A percentile compares a stretch with the other conserved stretches of the same genome.
phyloP scores from a whole-genome alignment of 768 basidiomycete species.

The Russula emetica region DNA sequence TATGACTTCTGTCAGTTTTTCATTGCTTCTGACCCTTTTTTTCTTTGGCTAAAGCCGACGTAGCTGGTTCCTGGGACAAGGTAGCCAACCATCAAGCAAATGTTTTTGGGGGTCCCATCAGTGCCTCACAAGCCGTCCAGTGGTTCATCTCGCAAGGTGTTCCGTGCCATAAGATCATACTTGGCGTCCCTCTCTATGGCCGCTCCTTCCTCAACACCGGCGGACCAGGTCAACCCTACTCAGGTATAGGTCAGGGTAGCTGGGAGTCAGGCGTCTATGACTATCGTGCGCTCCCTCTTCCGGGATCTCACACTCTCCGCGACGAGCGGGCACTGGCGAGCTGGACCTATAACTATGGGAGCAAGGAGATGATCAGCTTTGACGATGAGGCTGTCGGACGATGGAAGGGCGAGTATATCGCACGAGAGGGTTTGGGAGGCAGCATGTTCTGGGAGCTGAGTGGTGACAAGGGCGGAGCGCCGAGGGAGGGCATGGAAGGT shows the following conservation, averaged over 20 bases:
- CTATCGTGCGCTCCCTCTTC: conserved; percentile 82
- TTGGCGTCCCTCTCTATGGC: conserved; percentile 93
- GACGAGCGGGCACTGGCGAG: conserved; percentile 71
- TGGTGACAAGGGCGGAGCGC: conserved; percentile 67
- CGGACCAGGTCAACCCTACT: conserved; percentile 76
- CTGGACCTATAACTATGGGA: conserved; percentile 75
- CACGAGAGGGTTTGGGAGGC: conserved; percentile 71
- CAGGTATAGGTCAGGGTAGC: conserved; percentile 77
- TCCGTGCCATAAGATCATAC: conserved; percentile 69
- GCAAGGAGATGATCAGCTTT: conserved; percentile 77
- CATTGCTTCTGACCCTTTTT: conserved; percentile 1
- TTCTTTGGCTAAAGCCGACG: conserved; percentile 15
- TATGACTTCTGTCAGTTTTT: conserved; percentile 67
- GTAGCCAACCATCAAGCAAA: conserved; percentile 83
- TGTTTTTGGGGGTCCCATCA: conserved; percentile 63
- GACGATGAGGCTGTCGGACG: conserved; percentile 65
- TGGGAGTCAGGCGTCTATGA: conserved; percentile 95
- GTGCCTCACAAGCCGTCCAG: conserved; percentile 56
- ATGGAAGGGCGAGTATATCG: conserved; percentile 80
- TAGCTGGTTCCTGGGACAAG: conserved; percentile 74
- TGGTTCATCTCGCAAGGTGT: conserved; percentile 75
- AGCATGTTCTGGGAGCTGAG: conserved; percentile 95
- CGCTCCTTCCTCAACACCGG: conserved; percentile 82
- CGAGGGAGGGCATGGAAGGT: conserved; percentile 66
- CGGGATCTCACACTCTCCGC: conserved; percentile 58